Percentiles rank a stretch among this genome's conserved stretches.
These are phyloP conservation scores for Salix suchowensis DNA, from an alignment of 345 rosid species.

Conservation along the genomic window DNA sequence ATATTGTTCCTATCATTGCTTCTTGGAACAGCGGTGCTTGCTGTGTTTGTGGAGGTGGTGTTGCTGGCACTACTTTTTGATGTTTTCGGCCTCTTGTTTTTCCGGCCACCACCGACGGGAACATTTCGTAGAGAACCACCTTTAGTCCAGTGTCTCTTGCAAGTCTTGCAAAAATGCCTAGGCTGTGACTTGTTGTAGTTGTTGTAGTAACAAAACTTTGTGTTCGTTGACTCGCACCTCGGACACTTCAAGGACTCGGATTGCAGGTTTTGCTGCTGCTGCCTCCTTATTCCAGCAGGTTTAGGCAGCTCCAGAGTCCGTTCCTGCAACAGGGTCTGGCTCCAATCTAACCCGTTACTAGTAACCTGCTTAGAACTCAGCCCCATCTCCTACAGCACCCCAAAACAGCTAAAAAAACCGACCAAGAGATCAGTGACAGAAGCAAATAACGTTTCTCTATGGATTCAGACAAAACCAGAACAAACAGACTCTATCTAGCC, in stretches of 20 bases:
- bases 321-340: conserved; percentile 36
- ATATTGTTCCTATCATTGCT: neutral
- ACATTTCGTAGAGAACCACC: conserved; percentile 88
- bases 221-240: conserved; percentile 79
- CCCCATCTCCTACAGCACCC: conserved; percentile 29
- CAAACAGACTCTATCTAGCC: conserved; percentile 5
- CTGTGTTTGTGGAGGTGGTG: neutral
- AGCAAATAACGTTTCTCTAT: neutral
- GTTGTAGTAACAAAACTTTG: conserved; percentile 92
- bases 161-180: conserved; percentile 80
- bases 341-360: conserved; percentile 43
- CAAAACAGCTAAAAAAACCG: neutral
- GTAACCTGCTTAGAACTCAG: conserved; percentile 52
- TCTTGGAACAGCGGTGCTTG: neutral
- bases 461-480: neutral
- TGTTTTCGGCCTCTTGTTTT: conserved; percentile 54
- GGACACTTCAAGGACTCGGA: conserved; percentile 74
- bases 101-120: conserved; percentile 85
- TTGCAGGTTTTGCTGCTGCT: conserved; percentile 25
- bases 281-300: conserved; percentile 26
- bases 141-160: conserved; percentile 93
- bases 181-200: conserved; percentile 91
- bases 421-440: neutral
- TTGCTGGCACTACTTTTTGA: conserved; percentile 13
- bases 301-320: conserved; percentile 32